Conservation (phyloP, 176 grass and related monocot species). For the Paspalum notatum region DNA sequence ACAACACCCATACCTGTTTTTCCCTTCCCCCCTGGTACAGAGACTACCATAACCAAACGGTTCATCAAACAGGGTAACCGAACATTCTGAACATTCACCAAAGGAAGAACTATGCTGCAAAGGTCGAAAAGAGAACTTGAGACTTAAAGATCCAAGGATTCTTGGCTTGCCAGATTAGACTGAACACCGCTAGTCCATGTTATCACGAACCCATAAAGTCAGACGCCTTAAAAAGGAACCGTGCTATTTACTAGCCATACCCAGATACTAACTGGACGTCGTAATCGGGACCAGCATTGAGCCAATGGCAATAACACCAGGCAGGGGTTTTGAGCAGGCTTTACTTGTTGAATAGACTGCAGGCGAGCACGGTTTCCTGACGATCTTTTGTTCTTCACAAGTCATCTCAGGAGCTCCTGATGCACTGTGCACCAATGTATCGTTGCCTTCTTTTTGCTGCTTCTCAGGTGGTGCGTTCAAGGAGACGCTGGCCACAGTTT, state of each 20-base stretch:
- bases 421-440: background rate
- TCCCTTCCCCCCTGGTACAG: background rate
- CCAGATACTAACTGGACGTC: background rate
- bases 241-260: slow-evolving; percentile 11
- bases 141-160: background rate
- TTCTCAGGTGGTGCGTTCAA: slow-evolving; percentile 24
- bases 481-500: slow-evolving; percentile 17
- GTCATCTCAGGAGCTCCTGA: slow-evolving; percentile 18
- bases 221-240: background rate
- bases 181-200: background rate
- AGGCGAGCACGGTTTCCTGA: slow-evolving; percentile 39
- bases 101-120: background rate
- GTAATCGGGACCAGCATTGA: slow-evolving; percentile 61
- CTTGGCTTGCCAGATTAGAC: slow-evolving; percentile 8
- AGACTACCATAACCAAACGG: background rate
- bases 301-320: slow-evolving; percentile 54
- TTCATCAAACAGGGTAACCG: background rate
- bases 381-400: slow-evolving; percentile 32
- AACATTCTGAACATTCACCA: background rate
- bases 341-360: slow-evolving; percentile 20
- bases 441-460: background rate
- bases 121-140: background rate
- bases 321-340: slow-evolving; percentile 37
- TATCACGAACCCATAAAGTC: slow-evolving; percentile 12
- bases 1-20: background rate